Evolutionary conservation across 2,329 filamentous ascomycete species (phyloP).

Genomic region (Fusarium mundagurra): DNA sequence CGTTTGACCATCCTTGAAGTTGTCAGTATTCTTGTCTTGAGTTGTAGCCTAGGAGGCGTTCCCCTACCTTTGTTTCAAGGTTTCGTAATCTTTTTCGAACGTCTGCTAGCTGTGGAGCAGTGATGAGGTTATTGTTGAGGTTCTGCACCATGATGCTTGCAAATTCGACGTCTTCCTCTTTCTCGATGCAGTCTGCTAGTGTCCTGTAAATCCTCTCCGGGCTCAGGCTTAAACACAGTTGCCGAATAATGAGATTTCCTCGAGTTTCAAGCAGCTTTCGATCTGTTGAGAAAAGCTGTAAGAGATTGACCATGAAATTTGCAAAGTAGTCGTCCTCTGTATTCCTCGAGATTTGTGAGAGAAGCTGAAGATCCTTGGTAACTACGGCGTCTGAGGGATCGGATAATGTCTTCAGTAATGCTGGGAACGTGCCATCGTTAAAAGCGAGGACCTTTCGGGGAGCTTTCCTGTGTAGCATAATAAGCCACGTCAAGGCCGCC

Average conservation of each 20-base stretch:
- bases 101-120: constrained; percentile 91
- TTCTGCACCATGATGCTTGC: constrained; percentile 99
- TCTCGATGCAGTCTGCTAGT: constrained; percentile 94
- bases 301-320: constrained; percentile 96
- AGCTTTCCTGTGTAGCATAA: constrained; percentile 97
- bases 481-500: constrained; percentile 92
- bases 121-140: constrained; percentile 98
- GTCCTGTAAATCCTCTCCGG: constrained; percentile 96
- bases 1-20: constrained; percentile 81
- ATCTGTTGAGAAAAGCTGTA: constrained; percentile 96
- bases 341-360: constrained; percentile 95
- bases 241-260: constrained; percentile 95
- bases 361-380: constrained; percentile 88
- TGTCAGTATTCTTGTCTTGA: constrained; percentile 4
- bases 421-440: constrained; percentile 96
- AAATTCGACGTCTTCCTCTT: constrained; percentile 98
- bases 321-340: constrained; percentile 98
- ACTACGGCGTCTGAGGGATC: constrained; percentile 96
- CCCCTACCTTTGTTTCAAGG: constrained; percentile 78
- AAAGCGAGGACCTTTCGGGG: constrained; percentile 93
- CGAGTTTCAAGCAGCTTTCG: constrained; percentile 88
- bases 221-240: constrained; percentile 91
- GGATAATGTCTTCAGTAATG: constrained; percentile 92
- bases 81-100: constrained; percentile 90
- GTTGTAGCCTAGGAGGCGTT: no score